These are phyloP conservation scores for Apiospora arundinis DNA, from an alignment of 2,329 filamentous ascomycete species.

Conservation along the genomic window DNA sequence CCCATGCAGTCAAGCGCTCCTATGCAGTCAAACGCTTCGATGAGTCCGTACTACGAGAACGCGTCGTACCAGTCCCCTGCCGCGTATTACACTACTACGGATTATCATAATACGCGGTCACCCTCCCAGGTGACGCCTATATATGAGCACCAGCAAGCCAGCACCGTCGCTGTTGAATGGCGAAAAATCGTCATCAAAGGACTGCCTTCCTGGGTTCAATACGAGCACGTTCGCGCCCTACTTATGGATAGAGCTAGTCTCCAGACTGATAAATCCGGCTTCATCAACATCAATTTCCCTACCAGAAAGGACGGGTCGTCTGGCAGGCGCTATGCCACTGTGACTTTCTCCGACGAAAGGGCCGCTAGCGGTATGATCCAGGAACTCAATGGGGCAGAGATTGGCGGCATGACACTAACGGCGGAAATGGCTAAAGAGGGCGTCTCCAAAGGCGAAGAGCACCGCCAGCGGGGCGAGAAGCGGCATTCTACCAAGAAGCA, in stretches of 20 bases:
- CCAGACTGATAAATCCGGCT: conserved; percentile 34
- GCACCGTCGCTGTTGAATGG: conserved; percentile 31
- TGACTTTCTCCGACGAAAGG: conserved; percentile 37
- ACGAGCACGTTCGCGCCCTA: conserved; percentile 36
- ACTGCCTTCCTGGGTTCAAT: conserved; percentile 33
- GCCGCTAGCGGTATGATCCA: conserved; percentile 34
- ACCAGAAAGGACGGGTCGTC: conserved; percentile 28
- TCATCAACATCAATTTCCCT: conserved; percentile 38
- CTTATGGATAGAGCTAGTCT: conserved; percentile 36
- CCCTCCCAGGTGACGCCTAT: neutral
- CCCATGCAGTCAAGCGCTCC: conserved; percentile 28
- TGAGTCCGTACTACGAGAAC: conserved; percentile 11
- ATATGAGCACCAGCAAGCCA: neutral
- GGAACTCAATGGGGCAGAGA: conserved; percentile 36
- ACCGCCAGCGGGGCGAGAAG: conserved; percentile 22
- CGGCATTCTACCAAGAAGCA: neutral
- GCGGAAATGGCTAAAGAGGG: conserved; percentile 38
- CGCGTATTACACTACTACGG: neutral
- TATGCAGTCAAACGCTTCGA: neutral
- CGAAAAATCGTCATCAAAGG: conserved; percentile 41
- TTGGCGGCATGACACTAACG: conserved; percentile 34
- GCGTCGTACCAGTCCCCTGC: conserved; percentile 14
- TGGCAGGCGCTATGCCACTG: conserved; percentile 37
- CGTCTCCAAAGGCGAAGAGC: conserved; percentile 33
- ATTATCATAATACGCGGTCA: neutral